Conservation (phyloP, 2,329 filamentous ascomycete genomes). For the Lecanicillium sp. region DNA sequence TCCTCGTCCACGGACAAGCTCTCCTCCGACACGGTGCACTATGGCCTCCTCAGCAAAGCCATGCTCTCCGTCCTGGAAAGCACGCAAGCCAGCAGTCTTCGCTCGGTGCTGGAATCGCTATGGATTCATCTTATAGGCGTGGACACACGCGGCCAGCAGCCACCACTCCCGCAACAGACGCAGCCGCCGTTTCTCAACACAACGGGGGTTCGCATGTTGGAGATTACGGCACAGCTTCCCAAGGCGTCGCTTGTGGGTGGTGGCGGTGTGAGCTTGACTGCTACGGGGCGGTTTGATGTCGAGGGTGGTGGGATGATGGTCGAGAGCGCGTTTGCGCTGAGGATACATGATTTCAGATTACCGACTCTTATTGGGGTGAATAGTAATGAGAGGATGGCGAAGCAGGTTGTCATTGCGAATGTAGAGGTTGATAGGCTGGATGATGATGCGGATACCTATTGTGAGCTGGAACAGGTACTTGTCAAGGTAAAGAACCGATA, state of each 20-base stretch:
- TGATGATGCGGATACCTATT: conserved; percentile 39
- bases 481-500: conserved; percentile 42
- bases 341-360: conserved; percentile 49
- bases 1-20: conserved; percentile 53
- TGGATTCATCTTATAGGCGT: conserved; percentile 24
- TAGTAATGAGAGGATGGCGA: conserved; percentile 55
- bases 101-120: conserved; percentile 20
- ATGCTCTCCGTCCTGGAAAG: conserved; percentile 40
- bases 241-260: conserved; percentile 62
- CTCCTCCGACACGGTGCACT: conserved; percentile 65
- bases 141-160: conserved; percentile 11
- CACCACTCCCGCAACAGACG: conserved; percentile 6
- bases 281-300: conserved; percentile 31
- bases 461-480: conserved; percentile 48
- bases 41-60: conserved; percentile 61
- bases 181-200: conserved; percentile 21
- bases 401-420: conserved; percentile 58
- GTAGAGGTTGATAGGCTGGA: conserved; percentile 50
- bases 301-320: conserved; percentile 14
- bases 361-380: conserved; percentile 68
- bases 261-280: conserved; percentile 47
- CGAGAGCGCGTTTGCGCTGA: conserved; percentile 24
- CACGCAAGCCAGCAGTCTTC: conserved; percentile 16
- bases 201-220: conserved; percentile 33
- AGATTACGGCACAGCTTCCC: conserved; percentile 48